Base-by-base conservation (phyloP, 129 eudicot genomes). In the Apium graveolens region DNA sequence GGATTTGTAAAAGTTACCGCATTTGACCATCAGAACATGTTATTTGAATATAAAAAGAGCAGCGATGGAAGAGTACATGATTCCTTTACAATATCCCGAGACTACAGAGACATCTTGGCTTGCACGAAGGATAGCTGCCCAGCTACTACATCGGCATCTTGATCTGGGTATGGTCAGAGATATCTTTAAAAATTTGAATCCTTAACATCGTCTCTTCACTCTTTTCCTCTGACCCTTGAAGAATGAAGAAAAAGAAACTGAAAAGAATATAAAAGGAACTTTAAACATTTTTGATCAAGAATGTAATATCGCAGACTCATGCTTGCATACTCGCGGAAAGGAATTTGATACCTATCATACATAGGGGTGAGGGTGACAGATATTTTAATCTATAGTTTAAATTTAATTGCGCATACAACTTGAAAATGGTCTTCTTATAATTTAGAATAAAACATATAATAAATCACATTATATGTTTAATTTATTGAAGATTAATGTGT, bases 41-140 rank as follows among this genome's bases (percentile, higher is more conserved):
- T 89, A 85, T 89, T 91, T 12, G 97, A 91, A 81, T 89, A 89
- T 84, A 89, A 86, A 76, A 91, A 86, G 79, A 91, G 97, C 81
- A 87, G 88, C 4, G 86, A 89, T 43, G 93, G 92, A 11, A 73
- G 86, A 75, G 94, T 89, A 5, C 85, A 91, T 66, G 94, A 91
- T 81, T 87, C 94, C 3, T 91, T 91, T 80, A 89, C 55, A 42
- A 87, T 91, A 55, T 84, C 92, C 37, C 76, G 94, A 71, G 97
- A 89, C 80, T 87, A 89, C 78, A 89, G 83, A 78, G 94, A 91
- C 74, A 84, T 89, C 66, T 87, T 91, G 86, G 86, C 93, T 7
- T 91, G 93, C 74, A 82, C 86, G 37, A 55, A 75, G 18, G 93
- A 82, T 82, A 84, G 93, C 81, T 91, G 91, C 84, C 82, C 89